Base-by-base conservation (phyloP, 2,329 filamentous ascomycete genomes). In the Claviceps fusiformis region DNA sequence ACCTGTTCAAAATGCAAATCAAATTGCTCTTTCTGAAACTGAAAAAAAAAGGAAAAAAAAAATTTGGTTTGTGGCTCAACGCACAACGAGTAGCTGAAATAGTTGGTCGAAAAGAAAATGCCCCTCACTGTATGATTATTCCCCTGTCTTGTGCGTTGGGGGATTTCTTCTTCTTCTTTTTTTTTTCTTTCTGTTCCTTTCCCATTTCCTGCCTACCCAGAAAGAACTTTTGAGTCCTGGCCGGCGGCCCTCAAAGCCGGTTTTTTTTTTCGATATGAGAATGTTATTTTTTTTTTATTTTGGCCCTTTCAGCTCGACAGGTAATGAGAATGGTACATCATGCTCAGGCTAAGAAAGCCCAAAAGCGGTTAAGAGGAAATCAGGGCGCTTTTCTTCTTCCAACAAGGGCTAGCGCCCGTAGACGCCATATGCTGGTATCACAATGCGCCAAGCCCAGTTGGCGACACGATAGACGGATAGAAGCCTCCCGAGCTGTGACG, bases 401-500 rank as follows among this genome's bases (percentile, higher is more conserved):
- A 39, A 35, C 50, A 31, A 37, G 13, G 33, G 19, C 44, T 47
- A 39, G 51, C 29, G 31, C 15, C 15, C 50, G 24, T 31, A 31
- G 7, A 9, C 15, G 43, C 13, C 19, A n/a, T 27, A 10, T 66
- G 50, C 69, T 70, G 64, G 76, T 71, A 59, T 73, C 72, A 64
- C 75, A 57, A 43, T 7, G 53, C 50, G 37, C 56, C 56, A 17
- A 56, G 72, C 33, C 74, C 73, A 0, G 76, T 73, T 29, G 75
- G 74, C 7, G 74, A 68, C 35, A 77, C 64, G 59, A 74, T 67
- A 6, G 72, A 75, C 2, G 79, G 79, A 58, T 81, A 82, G 59
- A 77, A 80, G 15, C 77, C 78, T 27, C 66, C 67, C 5, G 78
- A 79, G 47, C 67, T 73, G 10, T 73, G 47, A 61, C 80, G 81